Base-by-base conservation (phyloP, 768 basidiomycete genomes). In the Pisolithus orientalis region DNA sequence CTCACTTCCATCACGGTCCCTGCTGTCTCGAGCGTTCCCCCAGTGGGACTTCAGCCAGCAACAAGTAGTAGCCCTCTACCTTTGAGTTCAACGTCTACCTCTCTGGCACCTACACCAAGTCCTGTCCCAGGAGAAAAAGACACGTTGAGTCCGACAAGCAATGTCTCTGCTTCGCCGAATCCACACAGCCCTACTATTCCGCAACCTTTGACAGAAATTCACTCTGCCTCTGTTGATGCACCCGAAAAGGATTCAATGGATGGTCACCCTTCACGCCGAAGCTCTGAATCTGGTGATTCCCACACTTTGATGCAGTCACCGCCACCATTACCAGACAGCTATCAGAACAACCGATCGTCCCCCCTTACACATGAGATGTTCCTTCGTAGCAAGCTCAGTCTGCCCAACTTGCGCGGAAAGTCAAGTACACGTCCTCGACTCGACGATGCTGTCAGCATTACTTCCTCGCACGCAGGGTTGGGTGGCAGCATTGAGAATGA, bases 351-450 rank as follows among this genome's bases (percentile, higher is more conserved):
- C 9, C 66, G 66, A 3, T 44, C 49, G 4, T 63, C 62, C 14
- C 63, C 68, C 0, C 55, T 69, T 27, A 39, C 43, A 8, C 66
- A 72, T 11, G 71, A 63, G n/a, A 37, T 47, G 10, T 57, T 68
- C 0, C 66, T 88, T 10, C 77, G 78, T 6, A 74, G 77, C 0
- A 90, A 88, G 59, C 70, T 90, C 7, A 87, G 85, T 29, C 70
- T 90, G 4, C 84, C 86, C 1, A 82, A 79, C 46, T 71, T 90
- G 5, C 76, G 83, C 13, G 68, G 79, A n/a, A 73, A 66, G 55
- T 58, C 57, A 32, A 64, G 47, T 49, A 48, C 51, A 27, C 68
- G 60, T n/a, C 5, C 51, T 46, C 65, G 63, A 49, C 21, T 66
- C 21, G 74, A 72, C 37, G 66, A 69, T 11, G 58, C 61, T 10